Evolutionary conservation across 2,329 filamentous ascomycete species (phyloP), one percentile per base, ranked within the genome.

Genomic region (Pestalotiopsis sp.): DNA sequence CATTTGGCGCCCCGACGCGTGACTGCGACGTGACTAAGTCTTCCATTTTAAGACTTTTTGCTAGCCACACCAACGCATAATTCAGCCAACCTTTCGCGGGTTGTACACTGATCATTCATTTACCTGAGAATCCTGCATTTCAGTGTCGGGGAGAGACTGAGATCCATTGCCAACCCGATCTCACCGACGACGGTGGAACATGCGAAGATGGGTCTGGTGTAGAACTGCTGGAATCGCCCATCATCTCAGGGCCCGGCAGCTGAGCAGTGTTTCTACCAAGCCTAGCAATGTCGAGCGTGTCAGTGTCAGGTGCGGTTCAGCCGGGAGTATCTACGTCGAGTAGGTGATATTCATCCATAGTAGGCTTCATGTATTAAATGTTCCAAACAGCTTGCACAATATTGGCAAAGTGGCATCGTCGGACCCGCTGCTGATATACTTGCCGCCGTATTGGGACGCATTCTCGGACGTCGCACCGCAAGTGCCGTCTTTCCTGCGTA

Each of bases 341-440:
- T 88, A 74, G 71, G 84, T 75, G 52, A 39, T 20, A 14, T 25
- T 45, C 41, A 23, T 62, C 49, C 13, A 38, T 52, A 39, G n/a
- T 17, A 3, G 23, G 12, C 20, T 59, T 3, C n/a, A 9, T 23
- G 14, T 23, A 25, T 49, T 57, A 27, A 58, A 27, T n/a, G 11
- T 23, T 60, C 14, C 13, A 25, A 45, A 25, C 49, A 88, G 87
- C 72, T 79, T 90, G 61, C 81, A 87, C 73, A 86, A 89, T 70
- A 68, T 85, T 27, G 67, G 70, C 13, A 74, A 79, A 3, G 74
- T 82, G 20, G 73, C 77, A 12, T 75, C 80, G 0, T 74, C 78
- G 13, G 76, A 79, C 1, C 84, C 88, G 1, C 74, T 91, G 57
- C 75, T 90, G 14, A 77, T 91, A 57, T 86, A 90, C 74, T 77